Conservation (phyloP, 371 early-diverging fungal genomes). For the Mortierella sp. region DNA sequence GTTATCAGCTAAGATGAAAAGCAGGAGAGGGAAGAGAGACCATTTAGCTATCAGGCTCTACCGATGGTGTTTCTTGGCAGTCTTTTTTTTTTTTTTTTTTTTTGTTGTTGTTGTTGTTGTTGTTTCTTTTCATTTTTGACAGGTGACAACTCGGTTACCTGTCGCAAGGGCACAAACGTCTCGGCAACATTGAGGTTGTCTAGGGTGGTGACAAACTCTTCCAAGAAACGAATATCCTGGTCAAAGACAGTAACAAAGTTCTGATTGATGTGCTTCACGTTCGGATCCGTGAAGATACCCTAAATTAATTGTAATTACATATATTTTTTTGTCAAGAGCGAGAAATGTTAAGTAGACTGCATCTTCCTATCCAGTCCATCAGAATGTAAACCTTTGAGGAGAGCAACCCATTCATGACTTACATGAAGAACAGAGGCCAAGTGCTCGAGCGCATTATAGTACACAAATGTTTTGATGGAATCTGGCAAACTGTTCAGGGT, state of each 20-base stretch:
- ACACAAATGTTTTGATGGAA: constrained; percentile 73
- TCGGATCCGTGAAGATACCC: constrained; percentile 70
- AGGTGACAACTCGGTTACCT: constrained; percentile 58
- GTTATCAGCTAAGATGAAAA: constrained; percentile 61
- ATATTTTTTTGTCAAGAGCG: background rate
- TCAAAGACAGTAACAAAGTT: constrained; percentile 75
- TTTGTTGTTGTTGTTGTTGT: too few species aligned
- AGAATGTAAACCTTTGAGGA: background rate
- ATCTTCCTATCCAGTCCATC: background rate
- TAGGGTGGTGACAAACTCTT: constrained; percentile 73
- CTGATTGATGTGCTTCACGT: constrained; percentile 69
- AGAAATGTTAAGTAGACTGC: background rate
- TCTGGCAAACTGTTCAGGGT: constrained; percentile 77
- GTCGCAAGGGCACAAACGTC: constrained; percentile 78
- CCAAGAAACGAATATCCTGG: constrained; percentile 78
- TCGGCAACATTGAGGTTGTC: constrained; percentile 76
- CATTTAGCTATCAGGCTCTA: background rate
- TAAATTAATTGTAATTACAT: constrained; percentile 21
- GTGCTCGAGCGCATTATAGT: constrained; percentile 82
- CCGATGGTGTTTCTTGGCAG: background rate
- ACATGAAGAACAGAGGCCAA: constrained; percentile 72
- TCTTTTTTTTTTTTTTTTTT: too few species aligned
- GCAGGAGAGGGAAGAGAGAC: background rate
- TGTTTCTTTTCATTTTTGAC: too few species aligned
- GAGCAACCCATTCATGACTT: constrained; percentile 33